Base-by-base conservation (phyloP, 441 rosid genomes). In the Populus hybrid region DNA sequence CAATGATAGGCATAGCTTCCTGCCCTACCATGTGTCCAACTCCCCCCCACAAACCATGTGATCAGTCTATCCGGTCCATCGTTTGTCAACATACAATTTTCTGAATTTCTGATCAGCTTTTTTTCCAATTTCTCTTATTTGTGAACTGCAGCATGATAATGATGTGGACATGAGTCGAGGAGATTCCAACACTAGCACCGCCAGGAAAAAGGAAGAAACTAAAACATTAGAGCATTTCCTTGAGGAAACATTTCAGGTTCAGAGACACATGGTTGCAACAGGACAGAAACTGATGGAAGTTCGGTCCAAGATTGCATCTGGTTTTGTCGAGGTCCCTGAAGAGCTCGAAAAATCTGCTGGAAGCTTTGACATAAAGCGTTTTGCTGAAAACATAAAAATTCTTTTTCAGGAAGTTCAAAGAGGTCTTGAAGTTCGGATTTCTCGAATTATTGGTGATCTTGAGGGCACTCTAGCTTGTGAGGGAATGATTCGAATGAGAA, bases 241-340 rank as follows among this genome's bases (percentile, higher is more conserved):
- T 1, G 97, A 93, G 75, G 97, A 93, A 79, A 92, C 98, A 67
- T 95, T 95, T 83, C 95, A 92, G 84, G 86, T 95, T 67, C 99
- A 95, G 87, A 87, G 93, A 76, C 88, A 89, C 84, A 88, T 90
- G 78, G 99, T 95, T 10, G 91, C 94, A 70, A 86, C 93, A 6
- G 99, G 99, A 75, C 99, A 93, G 82, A 95, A 89, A 78, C 77
- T 91, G 71, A 83, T 83, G 87, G 98, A 93, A 79, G 85, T 92
- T 73, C 97, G 91, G 78, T 77, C 92, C 40, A 93, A 88, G 90
- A 92, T 89, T 28, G 80, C 82, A 42, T 80, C 87, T 3, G 92
- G 89, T 35, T 87, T 92, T 40, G 82, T 76, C 5, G 92, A 82
- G 79, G 82, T 86, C 53, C 80, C 87, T 24, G 86, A 81, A 83